phyloP scores from a whole-genome alignment of 148 eudicot genomes.

The Pouteria glomerata region DNA sequence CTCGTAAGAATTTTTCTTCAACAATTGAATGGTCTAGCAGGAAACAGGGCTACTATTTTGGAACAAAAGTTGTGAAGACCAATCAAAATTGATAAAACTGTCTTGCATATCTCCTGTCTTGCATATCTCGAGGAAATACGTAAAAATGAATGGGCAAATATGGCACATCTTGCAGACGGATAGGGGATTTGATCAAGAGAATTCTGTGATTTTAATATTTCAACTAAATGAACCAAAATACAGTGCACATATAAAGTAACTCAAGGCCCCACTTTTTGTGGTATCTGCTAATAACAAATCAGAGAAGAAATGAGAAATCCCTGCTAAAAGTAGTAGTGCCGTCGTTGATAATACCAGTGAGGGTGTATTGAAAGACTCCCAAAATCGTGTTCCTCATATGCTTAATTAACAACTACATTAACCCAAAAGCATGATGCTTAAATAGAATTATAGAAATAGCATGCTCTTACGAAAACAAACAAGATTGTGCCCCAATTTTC shows the following conservation, averaged over 20 bases:
- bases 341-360: not conserved
- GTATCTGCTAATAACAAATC: not conserved
- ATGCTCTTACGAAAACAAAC: not conserved
- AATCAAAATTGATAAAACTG: not conserved
- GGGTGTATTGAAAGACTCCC: not conserved
- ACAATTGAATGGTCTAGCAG: not conserved
- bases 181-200: not conserved
- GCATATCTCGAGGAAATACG: not conserved
- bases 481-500: not conserved
- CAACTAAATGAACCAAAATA: not conserved
- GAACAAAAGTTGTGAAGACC: not conserved
- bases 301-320: not conserved
- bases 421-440: not conserved
- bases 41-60: not conserved
- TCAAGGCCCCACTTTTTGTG: not conserved
- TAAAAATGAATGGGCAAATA: too few relatives aligned
- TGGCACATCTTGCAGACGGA: constrained; percentile 1
- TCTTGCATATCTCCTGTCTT: not conserved
- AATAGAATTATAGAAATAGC: not conserved
- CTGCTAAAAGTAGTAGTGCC: not conserved
- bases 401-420: not conserved
- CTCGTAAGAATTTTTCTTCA: not conserved
- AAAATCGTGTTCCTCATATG: not conserved
- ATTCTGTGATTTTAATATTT: too few relatives aligned
- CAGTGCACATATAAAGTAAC: not conserved